phyloP scores from a whole-genome alignment of 306 rosid species.

The Malus asiatica region DNA sequence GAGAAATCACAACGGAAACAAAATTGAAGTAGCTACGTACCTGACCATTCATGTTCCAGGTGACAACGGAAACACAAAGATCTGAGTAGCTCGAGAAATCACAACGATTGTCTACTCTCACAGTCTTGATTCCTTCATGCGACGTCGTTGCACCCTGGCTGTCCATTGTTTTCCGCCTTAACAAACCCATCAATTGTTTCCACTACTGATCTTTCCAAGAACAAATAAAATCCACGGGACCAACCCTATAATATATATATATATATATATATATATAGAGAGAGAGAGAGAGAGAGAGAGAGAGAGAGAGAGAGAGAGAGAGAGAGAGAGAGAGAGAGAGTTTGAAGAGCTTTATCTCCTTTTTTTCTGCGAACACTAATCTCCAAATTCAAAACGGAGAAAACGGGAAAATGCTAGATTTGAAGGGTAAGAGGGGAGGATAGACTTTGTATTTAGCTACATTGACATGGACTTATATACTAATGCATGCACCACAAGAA shows the following conservation, averaged over 20 bases:
- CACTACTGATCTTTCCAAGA: background rate
- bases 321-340: too few relatives aligned
- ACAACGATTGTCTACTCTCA: constrained; percentile 28
- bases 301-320: too few relatives aligned
- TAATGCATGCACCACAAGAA: too few relatives aligned
- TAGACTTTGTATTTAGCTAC: too few relatives aligned
- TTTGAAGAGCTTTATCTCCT: too few relatives aligned
- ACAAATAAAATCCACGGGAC: background rate
- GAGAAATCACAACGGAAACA: too few relatives aligned
- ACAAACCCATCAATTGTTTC: constrained; percentile 10
- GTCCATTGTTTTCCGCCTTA: constrained; percentile 28
- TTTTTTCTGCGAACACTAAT: background rate
- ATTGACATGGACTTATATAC: too few relatives aligned
- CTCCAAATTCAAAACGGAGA: background rate
- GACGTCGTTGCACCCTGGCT: constrained; percentile 21
- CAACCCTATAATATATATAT: background rate
- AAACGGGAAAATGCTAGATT: background rate
- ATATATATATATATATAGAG: too few relatives aligned
- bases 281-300: too few relatives aligned
- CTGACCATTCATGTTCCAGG: constrained; percentile 87
- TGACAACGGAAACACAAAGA: constrained; percentile 44
- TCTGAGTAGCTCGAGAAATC: constrained; percentile 36
- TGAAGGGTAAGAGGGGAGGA: too few relatives aligned
- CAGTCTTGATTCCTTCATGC: constrained; percentile 48
- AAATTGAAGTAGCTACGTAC: constrained; percentile 1